Conservation (phyloP, 495 filamentous ascomycete species). For the Penicillium tannophilum region DNA sequence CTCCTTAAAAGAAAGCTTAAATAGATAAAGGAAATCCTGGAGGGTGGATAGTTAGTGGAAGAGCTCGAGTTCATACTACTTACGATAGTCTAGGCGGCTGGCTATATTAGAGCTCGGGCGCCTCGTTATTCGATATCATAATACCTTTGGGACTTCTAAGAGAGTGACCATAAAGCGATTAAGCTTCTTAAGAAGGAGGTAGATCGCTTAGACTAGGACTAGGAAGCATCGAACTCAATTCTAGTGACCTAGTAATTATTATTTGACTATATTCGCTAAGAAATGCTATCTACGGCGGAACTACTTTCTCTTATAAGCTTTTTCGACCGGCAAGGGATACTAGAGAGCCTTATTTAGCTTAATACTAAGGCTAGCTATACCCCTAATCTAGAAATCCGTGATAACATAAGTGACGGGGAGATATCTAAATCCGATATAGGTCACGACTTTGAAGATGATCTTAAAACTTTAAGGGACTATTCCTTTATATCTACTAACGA, state of each 20-base stretch:
- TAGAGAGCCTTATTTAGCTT: slow-evolving; percentile 4
- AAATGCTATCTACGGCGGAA: slow-evolving; percentile 24
- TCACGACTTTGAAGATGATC: slow-evolving; percentile 43
- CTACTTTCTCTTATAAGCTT: slow-evolving; percentile 33
- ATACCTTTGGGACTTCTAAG: slow-evolving; percentile 39
- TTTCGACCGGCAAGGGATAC: slow-evolving; percentile 20
- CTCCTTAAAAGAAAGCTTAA: slow-evolving; percentile 43
- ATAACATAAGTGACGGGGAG: neutral
- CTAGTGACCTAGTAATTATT: slow-evolving; percentile 36
- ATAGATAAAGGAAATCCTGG: slow-evolving; percentile 6
- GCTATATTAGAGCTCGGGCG: slow-evolving; percentile 39
- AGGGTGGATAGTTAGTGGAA: slow-evolving; percentile 25
- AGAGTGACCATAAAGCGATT: neutral
- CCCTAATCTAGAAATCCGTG: neutral
- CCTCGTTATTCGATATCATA: slow-evolving; percentile 13
- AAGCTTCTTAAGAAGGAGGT: slow-evolving; percentile 1
- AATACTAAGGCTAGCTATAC: neutral
- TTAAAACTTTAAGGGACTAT: slow-evolving; percentile 40
- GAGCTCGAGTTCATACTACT: slow-evolving; percentile 41
- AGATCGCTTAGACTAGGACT: slow-evolving; percentile 20
- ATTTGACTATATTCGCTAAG: slow-evolving; percentile 27
- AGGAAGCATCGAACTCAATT: slow-evolving; percentile 25
- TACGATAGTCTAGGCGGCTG: slow-evolving; percentile 38
- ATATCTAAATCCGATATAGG: neutral
- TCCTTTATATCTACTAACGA: slow-evolving; percentile 37